Conservation (phyloP, 768 basidiomycete species). For the Boletus rubropictus region DNA sequence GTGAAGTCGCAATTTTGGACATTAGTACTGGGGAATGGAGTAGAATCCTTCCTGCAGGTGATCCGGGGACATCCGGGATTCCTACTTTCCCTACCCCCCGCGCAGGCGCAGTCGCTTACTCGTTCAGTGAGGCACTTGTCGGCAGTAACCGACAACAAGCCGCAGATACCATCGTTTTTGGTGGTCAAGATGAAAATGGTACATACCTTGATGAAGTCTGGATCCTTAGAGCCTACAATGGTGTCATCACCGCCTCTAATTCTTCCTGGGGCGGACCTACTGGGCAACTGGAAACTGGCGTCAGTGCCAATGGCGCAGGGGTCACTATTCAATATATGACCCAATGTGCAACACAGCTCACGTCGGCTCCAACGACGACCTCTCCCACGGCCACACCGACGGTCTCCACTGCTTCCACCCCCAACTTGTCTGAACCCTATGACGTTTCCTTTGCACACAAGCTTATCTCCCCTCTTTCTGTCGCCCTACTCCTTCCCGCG, state of each 20-base stretch:
- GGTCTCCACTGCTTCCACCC: conserved; percentile 5
- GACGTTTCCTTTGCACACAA: conserved; percentile 45
- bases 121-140: conserved; percentile 49
- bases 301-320: conserved; percentile 61
- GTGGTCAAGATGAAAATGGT: conserved; percentile 63
- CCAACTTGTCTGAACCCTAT: conserved; percentile 27
- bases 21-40: conserved; percentile 60
- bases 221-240: conserved; percentile 70
- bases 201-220: conserved; percentile 70
- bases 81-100: conserved; percentile 59
- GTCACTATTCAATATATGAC: conserved; percentile 57
- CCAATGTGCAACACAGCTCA: conserved; percentile 48
- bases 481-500: conserved; percentile 40
- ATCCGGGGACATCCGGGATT: conserved; percentile 46
- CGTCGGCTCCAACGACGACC: conserved; percentile 19
- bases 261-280: conserved; percentile 62
- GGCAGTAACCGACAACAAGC: conserved; percentile 43
- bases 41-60: conserved; percentile 68
- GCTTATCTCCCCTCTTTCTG: conserved; percentile 42
- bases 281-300: conserved; percentile 56
- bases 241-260: conserved; percentile 48
- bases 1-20: conserved; percentile 72
- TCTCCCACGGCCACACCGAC: conserved; percentile 15
- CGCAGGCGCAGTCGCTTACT: conserved; percentile 62
- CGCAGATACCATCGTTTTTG: conserved; percentile 74